Conservation (phyloP, 495 filamentous ascomycete genomes). For the Cryomyces antarcticus region DNA sequence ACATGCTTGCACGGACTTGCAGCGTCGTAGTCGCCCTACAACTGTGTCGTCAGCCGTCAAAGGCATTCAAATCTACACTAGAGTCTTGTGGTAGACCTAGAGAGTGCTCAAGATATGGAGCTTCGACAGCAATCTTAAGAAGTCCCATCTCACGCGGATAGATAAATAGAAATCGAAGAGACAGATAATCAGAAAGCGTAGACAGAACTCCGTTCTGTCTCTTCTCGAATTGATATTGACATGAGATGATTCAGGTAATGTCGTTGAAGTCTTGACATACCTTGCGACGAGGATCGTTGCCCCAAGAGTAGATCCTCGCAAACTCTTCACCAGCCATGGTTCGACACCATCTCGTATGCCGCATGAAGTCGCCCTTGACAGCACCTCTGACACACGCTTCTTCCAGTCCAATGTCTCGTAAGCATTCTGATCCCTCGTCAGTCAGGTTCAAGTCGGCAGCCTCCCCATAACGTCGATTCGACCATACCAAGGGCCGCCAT, state of each 20-base stretch:
- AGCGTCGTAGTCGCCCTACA: constrained; percentile 27
- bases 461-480: not conserved
- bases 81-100: not conserved
- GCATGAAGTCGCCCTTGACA: constrained; percentile 22
- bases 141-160: too few relatives aligned
- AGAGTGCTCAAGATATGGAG: too few relatives aligned
- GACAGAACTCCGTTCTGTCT: too few relatives aligned
- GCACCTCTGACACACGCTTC: constrained; percentile 21
- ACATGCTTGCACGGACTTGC: constrained; percentile 23
- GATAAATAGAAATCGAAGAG: too few relatives aligned
- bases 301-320: constrained; percentile 31
- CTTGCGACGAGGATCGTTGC: constrained; percentile 25
- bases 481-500: constrained; percentile 32
- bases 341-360: constrained; percentile 30
- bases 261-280: not conserved
- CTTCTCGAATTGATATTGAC: too few relatives aligned
- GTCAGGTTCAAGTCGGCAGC: not conserved
- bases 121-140: too few relatives aligned
- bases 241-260: constrained; percentile 1
- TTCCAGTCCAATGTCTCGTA: constrained; percentile 35
- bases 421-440: constrained; percentile 21
- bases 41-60: constrained; percentile 4
- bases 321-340: constrained; percentile 35
- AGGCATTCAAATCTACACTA: not conserved
- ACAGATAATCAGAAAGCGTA: too few relatives aligned